Conservation (phyloP, 2,329 filamentous ascomycete genomes). For the Trichoderma cornu-damae region DNA sequence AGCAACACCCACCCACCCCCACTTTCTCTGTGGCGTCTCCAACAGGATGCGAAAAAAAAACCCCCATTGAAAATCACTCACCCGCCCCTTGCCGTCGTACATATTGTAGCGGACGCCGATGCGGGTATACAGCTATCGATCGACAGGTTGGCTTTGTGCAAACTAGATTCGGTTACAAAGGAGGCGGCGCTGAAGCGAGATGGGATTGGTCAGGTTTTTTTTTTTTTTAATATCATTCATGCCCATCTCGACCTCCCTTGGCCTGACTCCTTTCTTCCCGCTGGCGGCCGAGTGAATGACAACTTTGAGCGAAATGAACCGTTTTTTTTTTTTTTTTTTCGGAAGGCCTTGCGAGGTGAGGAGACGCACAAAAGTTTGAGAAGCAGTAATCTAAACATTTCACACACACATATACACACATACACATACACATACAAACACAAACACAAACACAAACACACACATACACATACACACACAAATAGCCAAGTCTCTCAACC, state of each 20-base stretch:
- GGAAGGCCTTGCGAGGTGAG: background rate
- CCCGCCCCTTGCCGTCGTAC: background rate
- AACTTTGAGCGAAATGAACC: background rate
- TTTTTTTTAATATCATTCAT: too few species aligned
- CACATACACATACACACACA: too few species aligned
- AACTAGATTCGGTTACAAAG: background rate
- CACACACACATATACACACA: too few species aligned
- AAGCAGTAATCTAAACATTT: too few species aligned
- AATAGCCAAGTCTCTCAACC: too few species aligned
- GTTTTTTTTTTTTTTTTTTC: too few species aligned
- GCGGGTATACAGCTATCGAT: background rate
- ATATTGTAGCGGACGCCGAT: background rate
- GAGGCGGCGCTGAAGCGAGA: slow-evolving; percentile 4
- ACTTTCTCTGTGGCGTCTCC: background rate
- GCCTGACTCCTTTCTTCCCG: background rate
- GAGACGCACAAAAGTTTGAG: too few species aligned
- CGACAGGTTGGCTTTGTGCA: background rate
- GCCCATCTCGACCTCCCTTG: background rate
- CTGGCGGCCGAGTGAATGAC: background rate
- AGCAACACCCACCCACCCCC: background rate
- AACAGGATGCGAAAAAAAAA: background rate
- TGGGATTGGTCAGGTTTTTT: background rate
- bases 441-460: too few species aligned
- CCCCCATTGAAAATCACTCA: background rate
- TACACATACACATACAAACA: too few species aligned